Conservation (phyloP, 2,329 filamentous ascomycete genomes). For the Curvularia eragrostidis region DNA sequence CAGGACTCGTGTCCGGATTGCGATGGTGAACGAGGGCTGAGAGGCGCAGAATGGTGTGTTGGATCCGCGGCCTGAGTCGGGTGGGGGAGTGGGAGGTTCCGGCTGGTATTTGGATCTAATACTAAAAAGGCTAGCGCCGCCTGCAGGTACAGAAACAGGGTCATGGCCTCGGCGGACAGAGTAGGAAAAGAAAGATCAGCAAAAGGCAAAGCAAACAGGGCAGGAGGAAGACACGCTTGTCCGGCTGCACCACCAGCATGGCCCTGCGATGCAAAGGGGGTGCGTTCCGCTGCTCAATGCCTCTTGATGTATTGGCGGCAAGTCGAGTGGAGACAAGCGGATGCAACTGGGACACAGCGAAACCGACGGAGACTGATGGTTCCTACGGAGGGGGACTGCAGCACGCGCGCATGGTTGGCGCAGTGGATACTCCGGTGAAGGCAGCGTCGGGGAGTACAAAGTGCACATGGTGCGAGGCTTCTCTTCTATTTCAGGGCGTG, state of each 20-base stretch:
- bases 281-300: neutral
- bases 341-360: conserved; percentile 2
- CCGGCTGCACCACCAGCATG: neutral
- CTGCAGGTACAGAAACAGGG: conserved; percentile 19
- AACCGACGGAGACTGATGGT: conserved; percentile 4
- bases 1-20: neutral
- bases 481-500: conserved; percentile 4
- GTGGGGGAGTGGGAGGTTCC: conserved; percentile 3
- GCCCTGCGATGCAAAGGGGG: conserved; percentile 1
- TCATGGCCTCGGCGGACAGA: neutral
- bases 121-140: conserved; percentile 10
- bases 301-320: neutral
- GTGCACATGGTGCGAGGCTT: conserved; percentile 1
- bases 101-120: neutral
- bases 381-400: conserved; percentile 4
- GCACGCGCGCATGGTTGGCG: conserved; percentile 20
- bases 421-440: conserved; percentile 17
- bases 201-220: neutral
- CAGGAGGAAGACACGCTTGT: neutral
- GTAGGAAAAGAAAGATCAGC: conserved; percentile 1
- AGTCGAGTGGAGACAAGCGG: conserved; percentile 8
- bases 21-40: neutral
- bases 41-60: neutral
- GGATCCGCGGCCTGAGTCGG: conserved; percentile 3
- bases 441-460: conserved; percentile 11